Base-by-base conservation (phyloP, 2,329 filamentous ascomycete species). In the Fusarium verrucosum region DNA sequence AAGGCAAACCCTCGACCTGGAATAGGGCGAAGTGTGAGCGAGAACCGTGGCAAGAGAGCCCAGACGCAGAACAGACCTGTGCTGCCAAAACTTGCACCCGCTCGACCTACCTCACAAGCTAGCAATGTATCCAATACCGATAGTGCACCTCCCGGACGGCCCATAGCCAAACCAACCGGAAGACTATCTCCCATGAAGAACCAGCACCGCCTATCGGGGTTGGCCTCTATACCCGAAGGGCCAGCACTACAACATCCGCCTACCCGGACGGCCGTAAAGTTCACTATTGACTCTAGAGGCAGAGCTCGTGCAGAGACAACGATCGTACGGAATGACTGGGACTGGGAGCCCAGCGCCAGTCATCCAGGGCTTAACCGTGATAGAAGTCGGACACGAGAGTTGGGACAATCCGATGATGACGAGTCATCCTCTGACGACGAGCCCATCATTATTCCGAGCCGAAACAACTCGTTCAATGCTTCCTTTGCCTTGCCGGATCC, bases 361-460 rank as follows among this genome's bases (percentile, higher is more conserved):
- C 68, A 74, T 55, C 72, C 70, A 58, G 71, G 69, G 50, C 71
- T 70, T 46, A 72, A 72, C 22, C 73, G 73, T 41, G 71, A 75
- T 23, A 59, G 73, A 52, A 63, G 72, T 19, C 65, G 61, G 25
- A 73, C 68, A 41, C 67, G 75, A 45, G 77, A 76, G 35, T 82
- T 79, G 77, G 79, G 80, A 14, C 82, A 81, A 7, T 82, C 82
- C 1, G 81, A 84, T 17, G 82, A 82, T 26, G 82, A 83, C 42
- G 82, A 82, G 4, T 87, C 85, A 2, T 88, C 86, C 1, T 82
- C 82, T 5, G 87, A 89, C 61, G 87, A 89, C 50, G 87, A 89
- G 54, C 85, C 85, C 13, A 89, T 89, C 59, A 81, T 89, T 45
- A 86, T 89, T 35, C 86, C 87, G 26, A 88, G 86, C 71, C 81